Evolutionary conservation across 768 basidiomycete genomes (phyloP), one percentile per base, ranked within the genome.

Genomic region (Galerina sulciceps): DNA sequence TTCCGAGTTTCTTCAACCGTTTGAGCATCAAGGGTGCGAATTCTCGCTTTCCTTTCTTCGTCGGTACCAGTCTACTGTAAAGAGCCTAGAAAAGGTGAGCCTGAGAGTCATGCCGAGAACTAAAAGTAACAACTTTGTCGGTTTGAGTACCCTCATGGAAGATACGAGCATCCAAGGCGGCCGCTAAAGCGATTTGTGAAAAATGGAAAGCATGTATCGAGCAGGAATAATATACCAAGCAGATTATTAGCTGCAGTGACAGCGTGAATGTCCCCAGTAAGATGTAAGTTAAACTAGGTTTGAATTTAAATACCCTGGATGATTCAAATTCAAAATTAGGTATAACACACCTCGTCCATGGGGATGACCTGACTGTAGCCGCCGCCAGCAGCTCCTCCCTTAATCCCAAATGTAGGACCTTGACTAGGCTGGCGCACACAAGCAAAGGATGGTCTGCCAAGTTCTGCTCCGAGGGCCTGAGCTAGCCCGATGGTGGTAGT

Each of bases 281-380:
- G 77, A 69, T 96, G 95, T 47, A 99, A 76, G 75, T 99, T 99
- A 76, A 99, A 99, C 91, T 93, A 58, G 15, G 40, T 18, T 44
- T 46, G 35, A 54, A 51, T 66, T 20, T 26, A 23, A 34, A 59
- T 35, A 53, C 26, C 6, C 23, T 3, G 51, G 3, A 54, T 31
- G 17, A 26, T 4, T 31, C 10, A 4, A 45, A 18, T 26, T 31
- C 20, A 45, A 34, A 47, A 26, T n/a, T n/a, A n/a, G n/a, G n/a
- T n/a, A n/a, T 4, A 14, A 59, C 73, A 53, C 62, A 91, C 91
- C 79, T 98, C 96, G 69, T 98, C 96, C 96, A 99, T 98, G 41
- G 96, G 96, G 76, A 99, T 99, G 68, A 99, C 93, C 71, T 97
- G 96, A 71, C 93, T 94, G 79, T 99, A 99, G 52, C 96, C 96